Percentiles rank a stretch among this genome's conserved stretches.
Evolutionary conservation across 164 flowering plant species (phyloP).

Genomic region (Kalanchoe fedtschenkoi): DNA sequence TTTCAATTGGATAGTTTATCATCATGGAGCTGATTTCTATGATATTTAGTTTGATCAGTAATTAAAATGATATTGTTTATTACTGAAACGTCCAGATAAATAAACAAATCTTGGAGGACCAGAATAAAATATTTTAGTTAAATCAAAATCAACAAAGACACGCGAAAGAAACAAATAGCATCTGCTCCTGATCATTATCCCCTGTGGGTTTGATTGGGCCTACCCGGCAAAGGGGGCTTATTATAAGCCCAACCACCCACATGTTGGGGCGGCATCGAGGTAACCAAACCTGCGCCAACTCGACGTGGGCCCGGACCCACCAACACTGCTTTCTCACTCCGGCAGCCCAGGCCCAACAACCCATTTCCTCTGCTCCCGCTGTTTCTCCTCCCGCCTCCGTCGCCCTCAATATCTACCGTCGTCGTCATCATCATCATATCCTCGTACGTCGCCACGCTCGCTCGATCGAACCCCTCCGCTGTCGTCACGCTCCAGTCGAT

Average conservation of each 20-base stretch:
- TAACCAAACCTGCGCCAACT: slow-evolving; percentile 8
- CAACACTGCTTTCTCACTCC: slow-evolving; percentile 74
- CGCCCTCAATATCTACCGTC: not conserved
- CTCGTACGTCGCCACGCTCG: slow-evolving; percentile 29
- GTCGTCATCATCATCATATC: slow-evolving; percentile 11
- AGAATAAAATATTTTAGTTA: too few relatives aligned
- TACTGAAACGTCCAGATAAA: too few relatives aligned
- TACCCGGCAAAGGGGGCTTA: not conserved
- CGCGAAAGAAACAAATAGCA: too few relatives aligned
- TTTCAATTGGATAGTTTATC: too few relatives aligned
- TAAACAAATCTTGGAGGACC: too few relatives aligned
- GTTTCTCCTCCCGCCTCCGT: slow-evolving; percentile 11
- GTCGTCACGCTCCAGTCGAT: slow-evolving; percentile 91
- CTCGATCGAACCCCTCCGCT: slow-evolving; percentile 67
- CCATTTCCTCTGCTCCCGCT: slow-evolving; percentile 15
- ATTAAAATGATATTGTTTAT: too few relatives aligned
- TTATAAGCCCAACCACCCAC: slow-evolving; percentile 22
- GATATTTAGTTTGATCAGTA: too few relatives aligned
- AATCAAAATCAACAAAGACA: too few relatives aligned
- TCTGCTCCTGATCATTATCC: too few relatives aligned
- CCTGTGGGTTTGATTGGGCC: not conserved
- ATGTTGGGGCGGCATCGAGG: slow-evolving; percentile 14
- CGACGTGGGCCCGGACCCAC: slow-evolving; percentile 56
- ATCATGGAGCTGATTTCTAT: too few relatives aligned
- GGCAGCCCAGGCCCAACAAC: slow-evolving; percentile 42